Conservation (phyloP, 2,329 filamentous ascomycete genomes). For the Exophiala lecanii-corni region DNA sequence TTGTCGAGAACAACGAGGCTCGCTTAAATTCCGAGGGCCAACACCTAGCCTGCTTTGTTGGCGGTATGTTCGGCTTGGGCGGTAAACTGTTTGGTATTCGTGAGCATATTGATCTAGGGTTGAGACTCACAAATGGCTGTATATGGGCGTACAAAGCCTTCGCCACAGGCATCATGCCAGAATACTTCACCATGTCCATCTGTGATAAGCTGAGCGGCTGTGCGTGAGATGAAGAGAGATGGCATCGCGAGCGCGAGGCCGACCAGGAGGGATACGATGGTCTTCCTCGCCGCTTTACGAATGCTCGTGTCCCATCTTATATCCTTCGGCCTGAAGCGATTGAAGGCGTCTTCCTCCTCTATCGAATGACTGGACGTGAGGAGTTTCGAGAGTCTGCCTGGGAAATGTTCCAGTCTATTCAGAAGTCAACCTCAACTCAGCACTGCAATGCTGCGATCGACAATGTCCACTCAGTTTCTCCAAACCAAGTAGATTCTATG, state of each 20-base stretch:
- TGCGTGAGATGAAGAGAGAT: conserved; percentile 46
- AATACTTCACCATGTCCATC: conserved; percentile 48
- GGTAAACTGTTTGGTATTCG: conserved; percentile 48
- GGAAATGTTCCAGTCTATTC: conserved; percentile 47
- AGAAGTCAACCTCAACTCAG: conserved; percentile 39
- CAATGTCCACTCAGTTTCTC: conserved; percentile 41
- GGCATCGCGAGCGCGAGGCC: conserved; percentile 2
- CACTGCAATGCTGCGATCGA: conserved; percentile 63
- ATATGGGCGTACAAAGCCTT: conserved; percentile 52
- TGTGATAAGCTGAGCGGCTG: conserved; percentile 38
- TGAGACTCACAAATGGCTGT: conserved; percentile 52
- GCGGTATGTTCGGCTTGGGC: conserved; percentile 54
- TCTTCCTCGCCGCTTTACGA: conserved; percentile 22
- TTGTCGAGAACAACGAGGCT: conserved; percentile 9
- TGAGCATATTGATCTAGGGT: conserved; percentile 45
- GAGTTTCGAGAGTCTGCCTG: conserved; percentile 42
- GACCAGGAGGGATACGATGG: conserved; percentile 17
- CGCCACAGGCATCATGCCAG: conserved; percentile 53
- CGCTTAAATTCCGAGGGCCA: conserved; percentile 41
- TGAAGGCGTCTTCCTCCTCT: conserved; percentile 56
- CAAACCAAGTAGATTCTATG: conserved; percentile 8
- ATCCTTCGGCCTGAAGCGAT: conserved; percentile 60
- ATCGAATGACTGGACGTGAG: conserved; percentile 55
- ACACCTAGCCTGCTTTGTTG: conserved; percentile 52
- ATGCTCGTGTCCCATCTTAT: conserved; percentile 17